A percentile compares a stretch with the other conserved stretches of the same genome.
phyloP scores from a whole-genome alignment of 208 protist genomes.

The Angomonas desouzai region DNA sequence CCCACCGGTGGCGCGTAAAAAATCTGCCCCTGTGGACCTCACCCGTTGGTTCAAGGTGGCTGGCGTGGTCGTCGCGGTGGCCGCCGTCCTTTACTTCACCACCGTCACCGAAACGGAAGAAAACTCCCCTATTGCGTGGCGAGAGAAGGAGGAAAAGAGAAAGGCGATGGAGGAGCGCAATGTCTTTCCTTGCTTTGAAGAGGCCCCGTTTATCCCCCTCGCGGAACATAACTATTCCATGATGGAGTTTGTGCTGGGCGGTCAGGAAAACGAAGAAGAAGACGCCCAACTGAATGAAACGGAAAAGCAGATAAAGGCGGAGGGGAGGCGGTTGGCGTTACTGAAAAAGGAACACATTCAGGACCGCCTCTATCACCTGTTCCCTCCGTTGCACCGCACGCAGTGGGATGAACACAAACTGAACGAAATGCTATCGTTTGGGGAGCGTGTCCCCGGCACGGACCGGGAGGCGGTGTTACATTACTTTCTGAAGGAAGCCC shows the following conservation, averaged over 20 bases:
- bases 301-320: not conserved
- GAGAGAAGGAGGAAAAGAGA: not conserved
- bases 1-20: not conserved
- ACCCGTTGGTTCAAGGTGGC: not conserved
- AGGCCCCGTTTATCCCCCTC: not conserved
- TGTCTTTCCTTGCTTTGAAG: not conserved
- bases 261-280: not conserved
- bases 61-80: not conserved
- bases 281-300: not conserved
- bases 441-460: constrained; percentile 42
- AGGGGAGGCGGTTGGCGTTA: not conserved
- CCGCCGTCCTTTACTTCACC: not conserved
- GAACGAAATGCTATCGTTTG: constrained; percentile 36
- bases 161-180: not conserved
- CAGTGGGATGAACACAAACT: constrained; percentile 22
- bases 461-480: constrained; percentile 25
- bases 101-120: not conserved
- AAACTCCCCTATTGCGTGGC: too few species aligned
- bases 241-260: not conserved
- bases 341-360: constrained; percentile 13
- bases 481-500: constrained; percentile 27
- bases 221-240: not conserved
- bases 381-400: constrained; percentile 34
- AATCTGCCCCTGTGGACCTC: not conserved
- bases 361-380: constrained; percentile 26